These are phyloP conservation scores for Erigeron philadelphicus DNA, from an alignment of 140 eudicot species.

Conservation along the genomic window DNA sequence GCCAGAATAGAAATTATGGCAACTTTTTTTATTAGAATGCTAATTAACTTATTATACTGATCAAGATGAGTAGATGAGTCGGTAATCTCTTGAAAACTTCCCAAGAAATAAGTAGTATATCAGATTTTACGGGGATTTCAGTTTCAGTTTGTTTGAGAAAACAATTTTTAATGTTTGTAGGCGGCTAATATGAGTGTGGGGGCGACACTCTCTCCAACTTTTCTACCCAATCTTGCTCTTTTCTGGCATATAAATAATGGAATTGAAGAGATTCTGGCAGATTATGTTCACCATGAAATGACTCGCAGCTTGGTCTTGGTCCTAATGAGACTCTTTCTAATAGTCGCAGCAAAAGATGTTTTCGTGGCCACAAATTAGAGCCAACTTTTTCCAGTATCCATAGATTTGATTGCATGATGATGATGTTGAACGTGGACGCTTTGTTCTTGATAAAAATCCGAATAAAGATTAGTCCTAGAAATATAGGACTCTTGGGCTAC, in stretches of 20 bases:
- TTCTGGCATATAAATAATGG: conserved; percentile 45
- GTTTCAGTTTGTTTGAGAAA: not conserved
- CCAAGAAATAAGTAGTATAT: too few species aligned
- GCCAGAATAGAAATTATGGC: too few species aligned
- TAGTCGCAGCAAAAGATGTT: conserved; percentile 38
- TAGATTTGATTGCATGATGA: conserved; percentile 9
- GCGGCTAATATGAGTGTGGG: conserved; percentile 33
- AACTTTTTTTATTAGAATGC: too few species aligned
- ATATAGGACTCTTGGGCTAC: conserved; percentile 24
- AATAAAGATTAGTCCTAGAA: conserved; percentile 30
- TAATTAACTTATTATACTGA: too few species aligned
- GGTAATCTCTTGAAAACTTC: too few species aligned
- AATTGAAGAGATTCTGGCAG: conserved; percentile 43
- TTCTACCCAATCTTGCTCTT: conserved; percentile 35
- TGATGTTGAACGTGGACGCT: not conserved
- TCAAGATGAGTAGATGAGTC: too few species aligned
- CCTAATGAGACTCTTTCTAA: conserved; percentile 39
- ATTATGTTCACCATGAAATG: conserved; percentile 45
- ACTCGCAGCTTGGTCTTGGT: conserved; percentile 40
- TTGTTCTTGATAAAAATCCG: conserved; percentile 15
- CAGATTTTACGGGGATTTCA: too few species aligned
- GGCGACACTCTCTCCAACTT: conserved; percentile 23
- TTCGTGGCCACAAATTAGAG: conserved; percentile 37
- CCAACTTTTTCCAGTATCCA: not conserved
- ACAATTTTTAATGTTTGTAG: conserved; percentile 6